Percentiles rank a stretch among this genome's conserved stretches.
Evolutionary conservation across 768 basidiomycete species (phyloP).

Genomic region (Amanita fuliginea): DNA sequence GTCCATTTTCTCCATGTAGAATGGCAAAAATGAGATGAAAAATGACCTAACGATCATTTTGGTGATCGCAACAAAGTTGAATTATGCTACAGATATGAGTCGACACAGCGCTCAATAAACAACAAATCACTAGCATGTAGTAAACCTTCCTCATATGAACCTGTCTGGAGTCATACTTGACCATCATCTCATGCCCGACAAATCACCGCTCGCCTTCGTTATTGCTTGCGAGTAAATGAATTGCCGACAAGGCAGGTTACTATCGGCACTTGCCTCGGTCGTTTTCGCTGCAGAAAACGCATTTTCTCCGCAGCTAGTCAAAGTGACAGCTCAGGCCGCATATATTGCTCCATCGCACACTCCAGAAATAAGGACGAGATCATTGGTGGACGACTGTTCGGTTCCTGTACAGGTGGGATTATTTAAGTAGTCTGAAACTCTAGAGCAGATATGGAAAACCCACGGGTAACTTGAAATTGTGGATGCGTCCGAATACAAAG

Average conservation of each 20-base stretch:
- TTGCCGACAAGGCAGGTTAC: conserved; percentile 1
- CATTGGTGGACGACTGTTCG: conserved; percentile 20
- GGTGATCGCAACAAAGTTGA: background rate
- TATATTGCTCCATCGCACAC: conserved; percentile 21
- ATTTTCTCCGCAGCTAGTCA: conserved; percentile 14
- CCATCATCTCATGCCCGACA: conserved; percentile 5
- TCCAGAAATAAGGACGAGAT: conserved; percentile 24
- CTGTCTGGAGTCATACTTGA: background rate
- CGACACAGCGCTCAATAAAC: background rate
- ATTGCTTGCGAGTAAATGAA: background rate
- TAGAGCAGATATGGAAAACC: background rate
- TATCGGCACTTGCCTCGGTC: too few relatives aligned
- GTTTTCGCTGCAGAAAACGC: background rate
- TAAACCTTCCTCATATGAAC: background rate
- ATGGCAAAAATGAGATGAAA: background rate
- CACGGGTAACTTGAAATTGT: conserved; percentile 23
- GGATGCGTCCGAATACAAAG: conserved; percentile 31
- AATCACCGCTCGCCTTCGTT: conserved; percentile 12
- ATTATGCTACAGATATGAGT: background rate
- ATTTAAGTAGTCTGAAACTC: conserved; percentile 18
- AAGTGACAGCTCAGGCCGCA: conserved; percentile 21
- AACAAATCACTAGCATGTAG: background rate
- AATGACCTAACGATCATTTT: background rate
- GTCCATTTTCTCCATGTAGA: conserved; percentile 2
- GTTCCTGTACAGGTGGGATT: conserved; percentile 25